Conservation (phyloP, 164 flowering plant species). For the Dillenia suffruticosa region DNA sequence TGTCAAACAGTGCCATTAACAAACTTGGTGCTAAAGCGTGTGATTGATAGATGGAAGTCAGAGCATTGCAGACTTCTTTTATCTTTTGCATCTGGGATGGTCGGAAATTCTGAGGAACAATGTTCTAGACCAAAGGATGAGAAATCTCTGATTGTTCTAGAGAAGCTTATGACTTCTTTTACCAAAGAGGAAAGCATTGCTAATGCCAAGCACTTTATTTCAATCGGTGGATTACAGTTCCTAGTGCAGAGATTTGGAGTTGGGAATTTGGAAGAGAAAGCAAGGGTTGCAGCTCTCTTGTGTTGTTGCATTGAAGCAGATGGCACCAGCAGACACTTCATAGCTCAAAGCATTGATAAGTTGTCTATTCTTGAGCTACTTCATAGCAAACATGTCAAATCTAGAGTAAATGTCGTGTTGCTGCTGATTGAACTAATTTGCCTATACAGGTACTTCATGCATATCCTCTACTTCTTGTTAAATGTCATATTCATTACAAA, state of each 20-base stretch:
- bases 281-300: slow-evolving; percentile 35
- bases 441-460: slow-evolving; percentile 45
- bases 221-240: slow-evolving; percentile 59
- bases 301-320: slow-evolving; percentile 52
- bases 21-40: slow-evolving; percentile 54
- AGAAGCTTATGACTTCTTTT: slow-evolving; percentile 46
- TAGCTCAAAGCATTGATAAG: slow-evolving; percentile 41
- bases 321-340: slow-evolving; percentile 41
- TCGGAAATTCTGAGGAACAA: slow-evolving; percentile 15
- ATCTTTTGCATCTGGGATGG: slow-evolving; percentile 29
- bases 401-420: slow-evolving; percentile 36
- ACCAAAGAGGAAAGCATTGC: slow-evolving; percentile 32
- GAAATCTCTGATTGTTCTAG: slow-evolving; percentile 31
- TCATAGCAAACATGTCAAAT: slow-evolving; percentile 36
- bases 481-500: too few relatives aligned
- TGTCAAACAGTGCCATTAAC: slow-evolving; percentile 37
- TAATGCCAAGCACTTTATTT: slow-evolving; percentile 43
- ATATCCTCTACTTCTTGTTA: neutral
- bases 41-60: slow-evolving; percentile 56
- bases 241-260: slow-evolving; percentile 43
- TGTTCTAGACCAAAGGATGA: slow-evolving; percentile 26
- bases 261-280: slow-evolving; percentile 48
- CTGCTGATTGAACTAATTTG: slow-evolving; percentile 55
- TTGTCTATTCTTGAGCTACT: slow-evolving; percentile 45
- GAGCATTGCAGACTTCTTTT: slow-evolving; percentile 32